Percentiles rank a stretch among this genome's conserved stretches.
phyloP scores from a whole-genome alignment of 2,329 filamentous ascomycete species.

The Endoconidiophora laricicola region DNA sequence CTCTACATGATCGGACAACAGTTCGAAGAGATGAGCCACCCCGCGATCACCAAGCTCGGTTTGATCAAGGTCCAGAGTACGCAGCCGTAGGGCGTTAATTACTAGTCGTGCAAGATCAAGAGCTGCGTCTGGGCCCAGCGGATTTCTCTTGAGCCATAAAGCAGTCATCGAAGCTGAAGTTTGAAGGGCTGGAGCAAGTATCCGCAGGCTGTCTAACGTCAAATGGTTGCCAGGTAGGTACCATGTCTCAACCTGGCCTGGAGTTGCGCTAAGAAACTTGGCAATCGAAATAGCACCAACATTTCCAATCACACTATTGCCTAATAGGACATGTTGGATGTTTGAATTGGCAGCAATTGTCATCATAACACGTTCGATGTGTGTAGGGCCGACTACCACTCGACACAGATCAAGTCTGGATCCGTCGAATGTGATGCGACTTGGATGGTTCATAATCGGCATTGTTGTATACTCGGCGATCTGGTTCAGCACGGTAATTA shows the following conservation, averaged over 20 bases:
- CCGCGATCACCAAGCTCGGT: constrained; percentile 33
- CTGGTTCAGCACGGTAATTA: constrained; percentile 22
- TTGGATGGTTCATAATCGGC: constrained; percentile 19
- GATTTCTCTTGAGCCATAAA: constrained; percentile 38
- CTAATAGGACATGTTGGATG: constrained; percentile 34
- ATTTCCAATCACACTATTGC: constrained; percentile 37
- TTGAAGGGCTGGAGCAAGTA: constrained; percentile 29
- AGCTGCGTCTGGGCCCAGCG: constrained; percentile 25
- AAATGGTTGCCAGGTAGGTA: constrained; percentile 39
- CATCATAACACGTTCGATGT: constrained; percentile 33
- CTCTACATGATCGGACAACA: constrained; percentile 20
- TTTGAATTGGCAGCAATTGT: constrained; percentile 30
- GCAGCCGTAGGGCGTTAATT: constrained; percentile 25
- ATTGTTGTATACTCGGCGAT: not conserved
- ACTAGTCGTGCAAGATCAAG: constrained; percentile 28
- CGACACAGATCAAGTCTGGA: constrained; percentile 38
- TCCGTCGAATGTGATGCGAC: constrained; percentile 31
- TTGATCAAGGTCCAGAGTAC: constrained; percentile 36
- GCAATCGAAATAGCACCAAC: constrained; percentile 29
- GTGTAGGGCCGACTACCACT: constrained; percentile 34
- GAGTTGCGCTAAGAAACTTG: constrained; percentile 27
- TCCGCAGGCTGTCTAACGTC: constrained; percentile 24
- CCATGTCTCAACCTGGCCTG: constrained; percentile 35
- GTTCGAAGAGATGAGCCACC: constrained; percentile 26
- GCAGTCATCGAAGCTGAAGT: constrained; percentile 8